Conservation (phyloP, 257 asterid genomes). For the Solanum chiquidenum region DNA sequence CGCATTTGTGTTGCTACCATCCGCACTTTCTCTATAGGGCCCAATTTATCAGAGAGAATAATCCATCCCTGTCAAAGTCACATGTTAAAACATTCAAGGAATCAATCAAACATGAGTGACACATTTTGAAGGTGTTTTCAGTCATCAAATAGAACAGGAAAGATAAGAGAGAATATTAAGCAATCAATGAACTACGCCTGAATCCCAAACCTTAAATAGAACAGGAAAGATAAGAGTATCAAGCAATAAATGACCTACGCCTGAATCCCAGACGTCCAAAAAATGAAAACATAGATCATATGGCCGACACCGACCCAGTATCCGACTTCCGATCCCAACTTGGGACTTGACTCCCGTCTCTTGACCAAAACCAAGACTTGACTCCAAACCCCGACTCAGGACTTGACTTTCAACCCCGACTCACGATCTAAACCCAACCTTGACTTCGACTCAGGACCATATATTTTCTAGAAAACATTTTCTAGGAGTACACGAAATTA, state of each 20-base stretch:
- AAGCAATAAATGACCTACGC: neutral
- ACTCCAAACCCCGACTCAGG: neutral
- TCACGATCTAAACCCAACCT: neutral
- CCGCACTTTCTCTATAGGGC: slow-evolving; percentile 50
- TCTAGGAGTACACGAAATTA: neutral
- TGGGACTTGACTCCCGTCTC: neutral
- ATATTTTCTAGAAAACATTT: neutral
- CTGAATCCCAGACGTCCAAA: neutral
- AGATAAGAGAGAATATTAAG: neutral
- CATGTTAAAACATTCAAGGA: neutral
- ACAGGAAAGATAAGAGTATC: neutral
- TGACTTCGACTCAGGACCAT: neutral
- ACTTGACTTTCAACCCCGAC: neutral
- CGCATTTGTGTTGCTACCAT: slow-evolving; percentile 55
- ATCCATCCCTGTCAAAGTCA: slow-evolving; percentile 67
- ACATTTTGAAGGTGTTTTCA: neutral
- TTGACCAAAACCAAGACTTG: neutral
- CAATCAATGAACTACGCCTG: neutral
- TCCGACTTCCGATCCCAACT: neutral
- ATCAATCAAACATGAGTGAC: neutral
- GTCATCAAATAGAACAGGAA: neutral
- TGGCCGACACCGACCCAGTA: neutral
- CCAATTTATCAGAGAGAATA: slow-evolving; percentile 60
- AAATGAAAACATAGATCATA: neutral
- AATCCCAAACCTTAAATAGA: neutral